Evolutionary conservation across 805 yeast genomes (phyloP).

Genomic region (Nematodospora valgi): DNA sequence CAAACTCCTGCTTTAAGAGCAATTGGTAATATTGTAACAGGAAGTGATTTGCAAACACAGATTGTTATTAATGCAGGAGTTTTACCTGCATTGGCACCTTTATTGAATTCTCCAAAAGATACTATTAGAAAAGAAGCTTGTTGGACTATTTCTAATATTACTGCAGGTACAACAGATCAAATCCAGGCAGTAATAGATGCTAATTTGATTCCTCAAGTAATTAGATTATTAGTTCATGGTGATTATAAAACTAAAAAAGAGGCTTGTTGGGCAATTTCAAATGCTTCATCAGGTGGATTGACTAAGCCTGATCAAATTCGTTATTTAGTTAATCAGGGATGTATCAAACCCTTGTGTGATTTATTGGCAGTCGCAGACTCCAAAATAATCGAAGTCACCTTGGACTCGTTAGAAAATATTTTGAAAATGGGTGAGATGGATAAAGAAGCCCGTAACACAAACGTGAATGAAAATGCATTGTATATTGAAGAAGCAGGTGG

Average conservation of each 20-base stretch:
- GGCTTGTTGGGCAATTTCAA: constrained; percentile 99
- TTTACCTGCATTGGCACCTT: constrained; percentile 74
- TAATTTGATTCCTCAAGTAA: constrained; percentile 87
- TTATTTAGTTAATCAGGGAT: constrained; percentile 90
- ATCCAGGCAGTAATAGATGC: constrained; percentile 96
- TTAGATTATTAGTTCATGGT: constrained; percentile 72
- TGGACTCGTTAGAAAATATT: constrained; percentile 93
- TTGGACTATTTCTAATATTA: constrained; percentile 97
- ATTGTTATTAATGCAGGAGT: constrained; percentile 92
- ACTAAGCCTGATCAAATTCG: constrained; percentile 89
- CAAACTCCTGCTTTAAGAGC: constrained; percentile 98
- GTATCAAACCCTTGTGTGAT: constrained; percentile 96
- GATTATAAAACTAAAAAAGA: constrained; percentile 97
- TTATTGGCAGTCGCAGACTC: constrained; percentile 83
- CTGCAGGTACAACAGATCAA: constrained; percentile 95
- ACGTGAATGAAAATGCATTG: constrained; percentile 81
- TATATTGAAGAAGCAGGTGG: constrained; percentile 98
- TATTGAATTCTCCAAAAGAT: constrained; percentile 83
- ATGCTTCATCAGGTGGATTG: constrained; percentile 95
- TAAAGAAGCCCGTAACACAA: constrained; percentile 67
- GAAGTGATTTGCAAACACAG: constrained; percentile 94
- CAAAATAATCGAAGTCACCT: constrained; percentile 88
- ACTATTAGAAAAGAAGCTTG: constrained; percentile 95
- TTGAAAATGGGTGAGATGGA: constrained; percentile 92
- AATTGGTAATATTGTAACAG: constrained; percentile 96